Evolutionary conservation across 23 red algal genomes (phyloP).

Genomic region (Gracilaria domingensis): DNA sequence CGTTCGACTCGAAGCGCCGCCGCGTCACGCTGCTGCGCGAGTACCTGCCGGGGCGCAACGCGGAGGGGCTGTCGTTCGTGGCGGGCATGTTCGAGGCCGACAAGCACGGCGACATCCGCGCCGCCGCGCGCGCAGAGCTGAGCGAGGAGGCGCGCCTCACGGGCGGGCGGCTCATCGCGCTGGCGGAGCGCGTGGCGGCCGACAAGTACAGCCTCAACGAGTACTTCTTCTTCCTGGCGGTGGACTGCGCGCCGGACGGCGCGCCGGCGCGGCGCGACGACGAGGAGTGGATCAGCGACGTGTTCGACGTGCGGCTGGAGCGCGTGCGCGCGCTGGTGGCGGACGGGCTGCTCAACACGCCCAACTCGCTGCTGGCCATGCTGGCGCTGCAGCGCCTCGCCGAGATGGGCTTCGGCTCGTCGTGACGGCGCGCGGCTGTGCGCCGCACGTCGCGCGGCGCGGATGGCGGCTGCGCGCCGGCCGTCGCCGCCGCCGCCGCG

Average conservation of each 20-base stretch:
- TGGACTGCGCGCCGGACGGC: constrained; percentile 61
- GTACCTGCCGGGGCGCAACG: constrained; percentile 80
- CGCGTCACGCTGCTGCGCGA: constrained; percentile 77
- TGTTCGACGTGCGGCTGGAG: constrained; percentile 34
- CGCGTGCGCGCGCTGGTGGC: constrained; percentile 41
- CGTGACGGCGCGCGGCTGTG: no score
- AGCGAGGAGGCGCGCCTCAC: constrained; percentile 85
- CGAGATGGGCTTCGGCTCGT: constrained; percentile 28
- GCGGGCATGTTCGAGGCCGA: constrained; percentile 77
- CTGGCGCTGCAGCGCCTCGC: constrained; percentile 59
- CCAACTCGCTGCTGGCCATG: constrained; percentile 68
- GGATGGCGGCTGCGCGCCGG: no score
- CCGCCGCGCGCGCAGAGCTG: constrained; percentile 78
- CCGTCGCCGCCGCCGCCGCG: no score
- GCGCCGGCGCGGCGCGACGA: constrained; percentile 55
- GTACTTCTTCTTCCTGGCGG: constrained; percentile 82
- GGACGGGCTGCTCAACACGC: constrained; percentile 74
- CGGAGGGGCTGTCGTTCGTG: constrained; percentile 62
- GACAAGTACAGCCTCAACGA: constrained; percentile 63
- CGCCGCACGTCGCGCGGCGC: no score
- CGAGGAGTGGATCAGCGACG: constrained; percentile 78
- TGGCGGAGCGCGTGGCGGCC: constrained; percentile 47
- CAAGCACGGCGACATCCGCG: constrained; percentile 46
- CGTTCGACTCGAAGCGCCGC: constrained; percentile 42
- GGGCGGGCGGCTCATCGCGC: constrained; percentile 37